These are phyloP conservation scores for Pestalotiopsis sp. DNA, from an alignment of 2,329 filamentous ascomycete genomes.

Conservation along the genomic window DNA sequence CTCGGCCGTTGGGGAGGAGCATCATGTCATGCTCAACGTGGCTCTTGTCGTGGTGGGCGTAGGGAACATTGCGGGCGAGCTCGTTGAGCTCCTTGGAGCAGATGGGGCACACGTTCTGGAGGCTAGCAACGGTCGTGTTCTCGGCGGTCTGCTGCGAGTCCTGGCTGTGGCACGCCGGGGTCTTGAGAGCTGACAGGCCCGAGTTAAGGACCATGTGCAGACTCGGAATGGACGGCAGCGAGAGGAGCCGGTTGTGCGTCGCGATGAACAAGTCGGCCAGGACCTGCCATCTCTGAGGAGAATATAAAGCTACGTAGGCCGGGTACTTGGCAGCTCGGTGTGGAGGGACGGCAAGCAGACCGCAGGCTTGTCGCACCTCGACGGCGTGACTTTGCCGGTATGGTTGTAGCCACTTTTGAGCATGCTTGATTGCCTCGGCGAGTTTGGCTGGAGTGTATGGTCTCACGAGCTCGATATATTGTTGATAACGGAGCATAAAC, in stretches of 20 bases:
- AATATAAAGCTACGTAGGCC: slow-evolving; percentile 66
- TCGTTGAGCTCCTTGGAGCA: slow-evolving; percentile 95
- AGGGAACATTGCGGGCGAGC: slow-evolving; percentile 84
- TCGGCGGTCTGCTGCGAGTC: slow-evolving; percentile 42
- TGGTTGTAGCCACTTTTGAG: slow-evolving; percentile 77
- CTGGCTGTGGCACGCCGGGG: slow-evolving; percentile 77
- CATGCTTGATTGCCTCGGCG: slow-evolving; percentile 78
- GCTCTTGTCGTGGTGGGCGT: slow-evolving; percentile 93
- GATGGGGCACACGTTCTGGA: slow-evolving; percentile 82
- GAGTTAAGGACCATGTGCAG: slow-evolving; percentile 90
- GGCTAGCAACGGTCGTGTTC: slow-evolving; percentile 45
- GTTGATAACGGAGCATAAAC: slow-evolving; percentile 90
- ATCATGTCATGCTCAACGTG: slow-evolving; percentile 87
- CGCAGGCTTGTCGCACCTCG: slow-evolving; percentile 74
- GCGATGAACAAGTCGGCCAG: slow-evolving; percentile 80
- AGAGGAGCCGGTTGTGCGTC: slow-evolving; percentile 85
- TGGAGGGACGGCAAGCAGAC: slow-evolving; percentile 75
- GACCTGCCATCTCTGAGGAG: slow-evolving; percentile 69
- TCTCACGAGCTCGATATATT: slow-evolving; percentile 90
- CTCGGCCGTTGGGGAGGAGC: slow-evolving; percentile 82
- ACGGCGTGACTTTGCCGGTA: slow-evolving; percentile 70
- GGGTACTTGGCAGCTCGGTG: slow-evolving; percentile 44
- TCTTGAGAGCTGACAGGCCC: slow-evolving; percentile 93
- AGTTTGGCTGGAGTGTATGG: slow-evolving; percentile 54
- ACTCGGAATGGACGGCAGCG: slow-evolving; percentile 79